These are phyloP conservation scores for Penicillium sp. DNA, from an alignment of 2,329 filamentous ascomycete genomes.

Conservation along the genomic window DNA sequence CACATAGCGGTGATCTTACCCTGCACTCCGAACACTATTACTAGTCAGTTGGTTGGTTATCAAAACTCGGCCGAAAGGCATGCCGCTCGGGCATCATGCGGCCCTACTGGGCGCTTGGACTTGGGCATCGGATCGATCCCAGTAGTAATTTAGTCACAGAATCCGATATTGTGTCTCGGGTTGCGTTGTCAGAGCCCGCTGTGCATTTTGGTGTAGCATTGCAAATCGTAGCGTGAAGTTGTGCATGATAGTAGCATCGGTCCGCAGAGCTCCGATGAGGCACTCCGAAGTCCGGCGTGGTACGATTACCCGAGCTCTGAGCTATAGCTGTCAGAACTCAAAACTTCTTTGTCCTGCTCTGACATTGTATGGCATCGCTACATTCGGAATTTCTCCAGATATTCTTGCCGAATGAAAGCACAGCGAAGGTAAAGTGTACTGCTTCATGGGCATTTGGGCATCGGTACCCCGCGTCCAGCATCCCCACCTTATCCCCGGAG, in stretches of 20 bases:
- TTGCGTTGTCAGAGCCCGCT: background rate
- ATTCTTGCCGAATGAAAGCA: too few species aligned
- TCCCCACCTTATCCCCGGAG: too few species aligned
- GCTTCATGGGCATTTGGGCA: too few species aligned
- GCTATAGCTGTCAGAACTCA: too few species aligned
- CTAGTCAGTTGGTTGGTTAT: background rate
- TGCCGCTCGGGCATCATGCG: background rate
- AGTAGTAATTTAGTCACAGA: background rate
- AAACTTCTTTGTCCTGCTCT: too few species aligned
- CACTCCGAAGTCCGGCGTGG: background rate
- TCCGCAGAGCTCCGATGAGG: background rate
- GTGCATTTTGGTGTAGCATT: background rate
- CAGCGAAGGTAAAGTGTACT: too few species aligned
- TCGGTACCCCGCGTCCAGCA: too few species aligned
- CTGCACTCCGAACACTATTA: constrained; percentile 24
- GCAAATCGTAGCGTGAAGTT: background rate
- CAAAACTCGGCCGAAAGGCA: background rate
- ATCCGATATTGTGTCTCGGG: background rate
- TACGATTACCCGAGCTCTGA: background rate
- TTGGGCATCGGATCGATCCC: background rate
- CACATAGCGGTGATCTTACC: constrained; percentile 6
- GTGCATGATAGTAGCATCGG: background rate
- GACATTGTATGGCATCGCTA: too few species aligned
- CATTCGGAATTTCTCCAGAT: too few species aligned
- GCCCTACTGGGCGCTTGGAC: background rate